A percentile compares a stretch with the other conserved stretches of the same genome.
phyloP scores from a whole-genome alignment of 108 stramenopile genomes.

The Fragilaria radians region DNA sequence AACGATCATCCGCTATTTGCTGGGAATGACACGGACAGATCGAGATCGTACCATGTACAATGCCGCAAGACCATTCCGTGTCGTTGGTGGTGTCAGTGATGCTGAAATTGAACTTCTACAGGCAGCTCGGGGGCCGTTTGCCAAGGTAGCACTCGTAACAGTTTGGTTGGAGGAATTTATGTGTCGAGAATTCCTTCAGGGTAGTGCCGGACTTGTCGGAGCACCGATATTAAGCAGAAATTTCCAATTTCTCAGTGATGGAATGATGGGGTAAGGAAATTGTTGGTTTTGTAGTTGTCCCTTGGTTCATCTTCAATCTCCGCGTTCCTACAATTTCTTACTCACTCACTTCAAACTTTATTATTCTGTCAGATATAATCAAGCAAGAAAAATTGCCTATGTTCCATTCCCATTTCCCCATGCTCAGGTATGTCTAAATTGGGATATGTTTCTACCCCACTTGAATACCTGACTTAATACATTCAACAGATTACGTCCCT shows the following conservation, averaged over 20 bases:
- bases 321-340: neutral
- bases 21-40: slow-evolving; percentile 41
- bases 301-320: neutral
- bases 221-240: slow-evolving; percentile 58
- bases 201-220: slow-evolving; percentile 43
- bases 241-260: slow-evolving; percentile 56
- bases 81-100: slow-evolving; percentile 68
- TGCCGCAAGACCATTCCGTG: slow-evolving; percentile 57
- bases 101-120: slow-evolving; percentile 46
- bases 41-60: slow-evolving; percentile 52
- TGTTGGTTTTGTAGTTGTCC: neutral
- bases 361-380: slow-evolving; percentile 45
- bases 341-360: neutral
- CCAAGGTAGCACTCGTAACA: slow-evolving; percentile 53
- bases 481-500: slow-evolving; percentile 20
- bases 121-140: slow-evolving; percentile 57
- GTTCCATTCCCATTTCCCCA: slow-evolving; percentile 78
- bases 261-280: slow-evolving; percentile 19
- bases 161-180: slow-evolving; percentile 76
- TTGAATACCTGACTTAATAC: neutral
- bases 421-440: slow-evolving; percentile 23
- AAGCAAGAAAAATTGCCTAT: slow-evolving; percentile 72
- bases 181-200: slow-evolving; percentile 53
- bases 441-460: slow-evolving; percentile 12
- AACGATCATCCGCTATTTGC: slow-evolving; percentile 23